These are phyloP conservation scores for Amorphotheca resinae DNA, from an alignment of 495 filamentous ascomycete species.

Conservation along the genomic window DNA sequence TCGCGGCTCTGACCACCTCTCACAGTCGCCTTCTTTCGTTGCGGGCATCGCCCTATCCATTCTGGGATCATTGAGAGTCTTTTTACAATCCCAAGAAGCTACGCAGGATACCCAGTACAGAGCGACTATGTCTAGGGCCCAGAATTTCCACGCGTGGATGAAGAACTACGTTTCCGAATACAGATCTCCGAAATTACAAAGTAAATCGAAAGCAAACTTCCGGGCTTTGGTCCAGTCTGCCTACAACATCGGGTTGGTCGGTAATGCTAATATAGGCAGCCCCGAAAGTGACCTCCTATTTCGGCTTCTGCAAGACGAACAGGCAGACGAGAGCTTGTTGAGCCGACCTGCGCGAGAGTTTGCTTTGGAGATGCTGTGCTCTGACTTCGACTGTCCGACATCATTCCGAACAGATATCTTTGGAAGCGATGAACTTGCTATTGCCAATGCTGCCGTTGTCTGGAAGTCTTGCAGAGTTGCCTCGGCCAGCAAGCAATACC, in stretches of 20 bases:
- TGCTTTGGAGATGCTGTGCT: conserved; percentile 61
- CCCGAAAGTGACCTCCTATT: conserved; percentile 62
- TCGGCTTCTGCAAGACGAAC: conserved; percentile 61
- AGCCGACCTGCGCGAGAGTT: conserved; percentile 54
- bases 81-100: conserved; percentile 47
- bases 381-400: conserved; percentile 48
- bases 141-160: conserved; percentile 56
- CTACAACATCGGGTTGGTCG: conserved; percentile 39
- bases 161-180: conserved; percentile 43
- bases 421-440: conserved; percentile 45
- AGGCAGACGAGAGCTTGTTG: conserved; percentile 45
- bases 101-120: conserved; percentile 67
- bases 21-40: conserved; percentile 55
- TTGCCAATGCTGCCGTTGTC: conserved; percentile 47
- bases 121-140: conserved; percentile 52
- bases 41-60: conserved; percentile 65
- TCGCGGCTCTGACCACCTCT: conserved; percentile 52
- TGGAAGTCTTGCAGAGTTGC: conserved; percentile 59
- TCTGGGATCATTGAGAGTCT: conserved; percentile 62
- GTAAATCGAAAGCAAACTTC: conserved; percentile 42
- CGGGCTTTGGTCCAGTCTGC: conserved; percentile 50
- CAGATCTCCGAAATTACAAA: conserved; percentile 25
- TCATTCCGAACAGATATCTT: conserved; percentile 48
- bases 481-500: conserved; percentile 51
- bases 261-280: conserved; percentile 45